Base-by-base conservation (phyloP, 1,139 yeast species). In the Debaryomycetaceae sp. region DNA sequence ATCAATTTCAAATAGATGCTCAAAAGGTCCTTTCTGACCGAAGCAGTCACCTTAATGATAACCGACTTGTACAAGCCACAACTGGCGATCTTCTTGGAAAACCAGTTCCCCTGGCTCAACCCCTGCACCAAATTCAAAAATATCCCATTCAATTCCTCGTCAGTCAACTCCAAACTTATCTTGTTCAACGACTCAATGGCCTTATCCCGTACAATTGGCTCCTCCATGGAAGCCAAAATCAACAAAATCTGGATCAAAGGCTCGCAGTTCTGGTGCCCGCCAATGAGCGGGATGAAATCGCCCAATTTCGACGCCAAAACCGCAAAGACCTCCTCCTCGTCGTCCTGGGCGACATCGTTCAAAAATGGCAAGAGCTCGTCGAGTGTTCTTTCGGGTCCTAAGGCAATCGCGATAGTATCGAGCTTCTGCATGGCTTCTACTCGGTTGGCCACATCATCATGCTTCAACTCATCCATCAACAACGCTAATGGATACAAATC, bases 251-350 rank as follows among this genome's bases (percentile, higher is more conserved):
- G 91, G 46, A 94, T 74, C 51, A 94, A 70, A 13, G 85, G 75
- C 47, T 86, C 81, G 34, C 92, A 87, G 61, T 82, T 74, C 51
- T 83, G 79, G 36, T 83, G 73, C 26, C 98, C 98, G 33, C 98
- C 98, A 44, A 94, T 81, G 48, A 69, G 57, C 50, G 96, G 95
- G 31, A 91, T 79, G 59, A 94, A 92, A 42, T 79, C 79, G 33
- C 96, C 96, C 51, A 94, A 69, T 67, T 91, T 92, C 51, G 85
- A 87, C 3, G 98, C 98, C 50, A 94, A 75, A 15, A 89, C 94
- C 1, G 97, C 88, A 63, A 92, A 83, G 6, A 94, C 96, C 64
- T 94, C 99, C 62, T 94, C 99, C 64, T 94, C 98, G 60, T 94
- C 99, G 55, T 92, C 99, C 52, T 92, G 96, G 8, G 97, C 91